phyloP scores from a whole-genome alignment of 805 yeast species.

The Ogataea dorogensis region DNA sequence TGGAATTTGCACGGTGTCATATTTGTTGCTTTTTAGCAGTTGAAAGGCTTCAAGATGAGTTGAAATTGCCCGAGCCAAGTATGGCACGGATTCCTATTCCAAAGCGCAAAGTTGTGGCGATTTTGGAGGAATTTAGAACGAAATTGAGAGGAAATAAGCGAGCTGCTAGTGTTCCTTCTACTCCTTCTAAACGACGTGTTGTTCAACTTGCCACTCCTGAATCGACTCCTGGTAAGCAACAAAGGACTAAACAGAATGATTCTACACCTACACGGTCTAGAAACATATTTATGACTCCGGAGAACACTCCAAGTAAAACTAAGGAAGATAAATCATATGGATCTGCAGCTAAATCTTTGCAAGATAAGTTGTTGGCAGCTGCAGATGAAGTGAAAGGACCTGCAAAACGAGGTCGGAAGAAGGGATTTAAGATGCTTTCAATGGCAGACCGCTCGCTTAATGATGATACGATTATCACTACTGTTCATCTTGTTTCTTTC shows the following conservation, averaged over 20 bases:
- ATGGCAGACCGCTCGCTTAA: constrained; percentile 12
- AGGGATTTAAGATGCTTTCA: constrained; percentile 18
- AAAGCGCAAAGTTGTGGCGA: constrained; percentile 37
- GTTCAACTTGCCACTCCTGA: constrained; percentile 15
- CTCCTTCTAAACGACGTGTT: constrained; percentile 29
- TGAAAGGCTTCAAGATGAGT: constrained; percentile 43
- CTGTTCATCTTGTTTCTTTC: constrained; percentile 43
- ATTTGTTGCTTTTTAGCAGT: constrained; percentile 64
- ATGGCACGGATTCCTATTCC: constrained; percentile 59
- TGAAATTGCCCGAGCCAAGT: constrained; percentile 49
- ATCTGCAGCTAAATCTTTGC: constrained; percentile 14
- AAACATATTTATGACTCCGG: constrained; percentile 19
- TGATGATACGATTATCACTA: constrained; percentile 25
- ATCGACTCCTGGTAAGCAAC: constrained; percentile 22
- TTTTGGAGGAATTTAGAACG: constrained; percentile 46
- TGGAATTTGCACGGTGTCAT: constrained; percentile 67
- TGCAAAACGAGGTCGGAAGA: constrained; percentile 17
- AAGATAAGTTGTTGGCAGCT: constrained; percentile 19
- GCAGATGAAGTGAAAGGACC: constrained; percentile 14
- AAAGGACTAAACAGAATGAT: background rate
- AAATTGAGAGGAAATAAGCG: constrained; percentile 29
- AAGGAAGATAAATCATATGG: constrained; percentile 1
- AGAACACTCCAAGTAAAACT: constrained; percentile 16
- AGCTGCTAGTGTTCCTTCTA: constrained; percentile 4
- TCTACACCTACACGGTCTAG: constrained; percentile 3